These are phyloP conservation scores for Coffea eugenioides DNA, from an alignment of 257 asterid genomes.

Conservation along the genomic window DNA sequence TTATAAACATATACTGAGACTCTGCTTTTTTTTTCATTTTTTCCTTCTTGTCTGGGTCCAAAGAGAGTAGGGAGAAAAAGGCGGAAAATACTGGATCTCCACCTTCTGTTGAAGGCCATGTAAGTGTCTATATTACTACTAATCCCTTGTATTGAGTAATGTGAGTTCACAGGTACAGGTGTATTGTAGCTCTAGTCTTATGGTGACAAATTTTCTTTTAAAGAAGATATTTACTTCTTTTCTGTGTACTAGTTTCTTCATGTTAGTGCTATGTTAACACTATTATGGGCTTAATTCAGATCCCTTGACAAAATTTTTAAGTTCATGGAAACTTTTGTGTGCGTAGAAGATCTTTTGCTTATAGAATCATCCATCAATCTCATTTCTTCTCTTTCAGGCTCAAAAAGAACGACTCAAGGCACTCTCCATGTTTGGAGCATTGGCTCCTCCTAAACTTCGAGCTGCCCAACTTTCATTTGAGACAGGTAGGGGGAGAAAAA, in stretches of 20 bases:
- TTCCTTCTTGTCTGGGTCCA: background rate
- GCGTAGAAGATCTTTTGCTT: background rate
- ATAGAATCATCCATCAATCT: background rate
- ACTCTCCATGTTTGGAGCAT: conserved; percentile 76
- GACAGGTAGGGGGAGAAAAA: conserved; percentile 51
- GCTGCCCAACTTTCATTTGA: conserved; percentile 84
- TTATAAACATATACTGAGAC: background rate
- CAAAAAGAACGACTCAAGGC: conserved; percentile 57
- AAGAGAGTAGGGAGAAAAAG: conserved; percentile 45
- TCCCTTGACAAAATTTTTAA: conserved; percentile 4
- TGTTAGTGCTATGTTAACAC: background rate
- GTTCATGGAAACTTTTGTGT: background rate
- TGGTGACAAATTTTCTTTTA: background rate
- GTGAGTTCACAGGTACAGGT: background rate
- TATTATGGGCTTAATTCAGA: background rate
- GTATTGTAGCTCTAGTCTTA: background rate
- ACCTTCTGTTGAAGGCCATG: conserved; percentile 42
- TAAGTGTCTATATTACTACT: conserved; percentile 28
- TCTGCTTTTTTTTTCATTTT: conserved; percentile 10
- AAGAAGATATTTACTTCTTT: background rate
- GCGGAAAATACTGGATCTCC: conserved; percentile 51
- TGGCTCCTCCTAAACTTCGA: conserved; percentile 93
- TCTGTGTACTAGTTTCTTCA: background rate
- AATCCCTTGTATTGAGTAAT: background rate
- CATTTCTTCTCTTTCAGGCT: conserved; percentile 35